Evolutionary conservation across 257 asterid genomes (phyloP).

Genomic region (Rauvolfia tetraphylla): DNA sequence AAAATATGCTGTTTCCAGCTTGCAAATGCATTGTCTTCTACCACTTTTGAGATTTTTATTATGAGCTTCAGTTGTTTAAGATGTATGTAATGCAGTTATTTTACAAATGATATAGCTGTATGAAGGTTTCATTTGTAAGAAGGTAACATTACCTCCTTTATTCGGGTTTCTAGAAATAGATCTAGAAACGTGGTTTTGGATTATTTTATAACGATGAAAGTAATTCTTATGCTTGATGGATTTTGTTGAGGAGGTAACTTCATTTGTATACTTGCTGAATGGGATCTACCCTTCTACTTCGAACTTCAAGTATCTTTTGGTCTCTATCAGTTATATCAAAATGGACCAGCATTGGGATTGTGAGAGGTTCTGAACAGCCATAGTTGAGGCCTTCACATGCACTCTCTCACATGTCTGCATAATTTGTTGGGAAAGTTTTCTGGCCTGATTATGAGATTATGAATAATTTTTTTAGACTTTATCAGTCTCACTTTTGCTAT

Average conservation of each 20-base stretch:
- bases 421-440: background rate
- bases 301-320: background rate
- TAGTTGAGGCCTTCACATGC: background rate
- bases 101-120: background rate
- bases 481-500: background rate
- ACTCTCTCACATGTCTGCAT: background rate
- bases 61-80: background rate
- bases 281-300: background rate
- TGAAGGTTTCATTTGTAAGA: background rate
- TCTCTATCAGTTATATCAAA: background rate
- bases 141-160: background rate
- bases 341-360: background rate
- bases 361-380: background rate
- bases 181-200: background rate
- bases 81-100: background rate
- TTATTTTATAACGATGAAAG: background rate
- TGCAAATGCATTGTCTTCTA: background rate
- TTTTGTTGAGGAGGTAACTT: background rate
- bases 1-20: background rate
- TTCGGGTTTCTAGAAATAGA: background rate
- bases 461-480: background rate
- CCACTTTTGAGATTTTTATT: background rate
- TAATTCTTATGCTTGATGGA: background rate
- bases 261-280: background rate
- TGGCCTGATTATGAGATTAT: background rate